These are phyloP conservation scores for Xylaria nigripes DNA, from an alignment of 495 filamentous ascomycete species.

Conservation along the genomic window DNA sequence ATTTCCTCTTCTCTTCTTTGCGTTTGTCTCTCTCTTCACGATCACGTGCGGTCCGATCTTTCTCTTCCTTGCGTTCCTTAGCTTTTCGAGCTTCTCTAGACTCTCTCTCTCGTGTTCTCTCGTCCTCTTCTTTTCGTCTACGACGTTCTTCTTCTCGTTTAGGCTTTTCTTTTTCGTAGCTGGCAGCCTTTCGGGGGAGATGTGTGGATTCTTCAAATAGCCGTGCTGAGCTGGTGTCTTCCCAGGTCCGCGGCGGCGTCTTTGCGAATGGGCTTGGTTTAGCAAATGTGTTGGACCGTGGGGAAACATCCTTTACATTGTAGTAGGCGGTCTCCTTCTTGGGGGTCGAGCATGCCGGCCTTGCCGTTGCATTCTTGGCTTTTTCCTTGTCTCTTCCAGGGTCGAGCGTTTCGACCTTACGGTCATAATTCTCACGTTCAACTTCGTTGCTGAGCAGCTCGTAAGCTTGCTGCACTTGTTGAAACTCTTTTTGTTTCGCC, in stretches of 20 bases:
- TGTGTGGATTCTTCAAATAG: constrained; percentile 29
- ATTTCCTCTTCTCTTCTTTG: constrained; percentile 27
- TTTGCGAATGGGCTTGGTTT: constrained; percentile 28
- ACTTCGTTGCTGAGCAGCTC: constrained; percentile 79
- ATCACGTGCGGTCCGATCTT: constrained; percentile 27
- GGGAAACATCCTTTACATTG: constrained; percentile 23
- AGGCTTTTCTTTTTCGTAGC: constrained; percentile 37
- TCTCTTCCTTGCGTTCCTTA: constrained; percentile 20
- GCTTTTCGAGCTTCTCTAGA: constrained; percentile 11
- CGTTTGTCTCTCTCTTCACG: constrained; percentile 24
- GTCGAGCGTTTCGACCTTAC: constrained; percentile 56
- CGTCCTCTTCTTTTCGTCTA: constrained; percentile 30
- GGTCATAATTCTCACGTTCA: constrained; percentile 66
- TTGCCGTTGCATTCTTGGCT: constrained; percentile 31
- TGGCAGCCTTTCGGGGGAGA: constrained; percentile 33
- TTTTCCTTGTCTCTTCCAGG: constrained; percentile 22
- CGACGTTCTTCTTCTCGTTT: constrained; percentile 32
- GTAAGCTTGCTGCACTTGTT: constrained; percentile 88
- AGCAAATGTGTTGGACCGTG: constrained; percentile 19
- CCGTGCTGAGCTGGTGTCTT: constrained; percentile 28
- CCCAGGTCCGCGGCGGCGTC: constrained; percentile 33
- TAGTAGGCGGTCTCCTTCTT: constrained; percentile 26
- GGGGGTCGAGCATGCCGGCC: constrained; percentile 24
- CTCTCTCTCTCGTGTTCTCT: constrained; percentile 24
- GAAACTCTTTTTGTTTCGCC: constrained; percentile 75